A percentile compares a stretch with the other conserved stretches of the same genome.
Evolutionary conservation across 179 eudicot genomes (phyloP).

Genomic region (Beta macrorhiza): DNA sequence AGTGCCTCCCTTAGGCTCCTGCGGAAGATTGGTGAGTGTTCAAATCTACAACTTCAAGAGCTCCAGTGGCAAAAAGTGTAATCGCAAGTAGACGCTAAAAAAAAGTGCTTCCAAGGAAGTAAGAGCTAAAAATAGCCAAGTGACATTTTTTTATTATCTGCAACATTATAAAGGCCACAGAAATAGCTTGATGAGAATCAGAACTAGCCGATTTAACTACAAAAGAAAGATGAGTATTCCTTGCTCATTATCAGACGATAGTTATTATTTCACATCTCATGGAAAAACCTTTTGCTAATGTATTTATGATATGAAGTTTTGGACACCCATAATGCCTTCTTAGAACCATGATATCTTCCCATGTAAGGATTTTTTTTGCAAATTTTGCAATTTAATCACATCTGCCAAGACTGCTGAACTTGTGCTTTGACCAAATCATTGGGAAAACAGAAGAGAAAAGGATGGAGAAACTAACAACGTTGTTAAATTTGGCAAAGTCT

Average conservation of each 20-base stretch:
- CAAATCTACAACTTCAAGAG: neutral
- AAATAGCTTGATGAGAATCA: neutral
- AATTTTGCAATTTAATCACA: neutral
- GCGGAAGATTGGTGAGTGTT: neutral
- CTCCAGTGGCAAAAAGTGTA: neutral
- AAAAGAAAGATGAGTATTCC: no score
- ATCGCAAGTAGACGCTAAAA: neutral
- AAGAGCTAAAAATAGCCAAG: neutral
- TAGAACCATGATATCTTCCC: neutral
- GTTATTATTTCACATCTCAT: no score
- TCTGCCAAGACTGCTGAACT: neutral
- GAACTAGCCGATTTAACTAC: neutral
- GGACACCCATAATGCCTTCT: neutral
- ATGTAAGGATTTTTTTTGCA: neutral
- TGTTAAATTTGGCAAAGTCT: conserved; percentile 48
- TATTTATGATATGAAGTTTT: neutral
- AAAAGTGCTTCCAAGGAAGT: neutral
- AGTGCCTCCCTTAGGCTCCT: neutral
- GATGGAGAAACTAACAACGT: conserved; percentile 53
- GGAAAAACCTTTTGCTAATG: no score
- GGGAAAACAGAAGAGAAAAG: neutral
- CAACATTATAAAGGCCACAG: neutral
- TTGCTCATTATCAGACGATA: no score
- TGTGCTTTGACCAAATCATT: neutral
- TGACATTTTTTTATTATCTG: neutral